Conservation (phyloP, 441 rosid species). For the Monsonia emarginata region DNA sequence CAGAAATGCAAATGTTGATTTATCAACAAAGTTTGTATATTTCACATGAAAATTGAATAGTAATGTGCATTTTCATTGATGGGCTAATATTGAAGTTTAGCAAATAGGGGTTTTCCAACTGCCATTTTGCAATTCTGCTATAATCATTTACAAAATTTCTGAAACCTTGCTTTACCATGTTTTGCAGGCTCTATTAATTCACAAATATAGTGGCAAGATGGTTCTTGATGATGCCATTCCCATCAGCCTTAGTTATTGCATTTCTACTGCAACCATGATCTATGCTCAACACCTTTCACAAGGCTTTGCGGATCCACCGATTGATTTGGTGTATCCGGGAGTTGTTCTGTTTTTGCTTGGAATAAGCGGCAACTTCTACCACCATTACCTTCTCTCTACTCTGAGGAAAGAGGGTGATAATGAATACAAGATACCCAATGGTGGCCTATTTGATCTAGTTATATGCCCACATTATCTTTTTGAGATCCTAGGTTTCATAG, state of each 20-base stretch:
- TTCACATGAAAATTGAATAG: neutral
- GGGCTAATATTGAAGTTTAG: neutral
- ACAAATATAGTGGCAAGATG: constrained; percentile 52
- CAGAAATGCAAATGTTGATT: neutral
- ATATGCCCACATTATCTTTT: constrained; percentile 71
- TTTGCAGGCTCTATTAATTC: constrained; percentile 48
- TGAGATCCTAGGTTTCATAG: constrained; percentile 48
- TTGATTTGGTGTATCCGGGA: constrained; percentile 41
- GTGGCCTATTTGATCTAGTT: constrained; percentile 47
- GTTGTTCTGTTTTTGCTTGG: constrained; percentile 37
- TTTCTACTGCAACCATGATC: constrained; percentile 30
- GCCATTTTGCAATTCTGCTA: neutral
- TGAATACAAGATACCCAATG: constrained; percentile 55
- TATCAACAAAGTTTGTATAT: neutral
- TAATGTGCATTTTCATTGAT: neutral
- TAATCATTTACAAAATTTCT: neutral
- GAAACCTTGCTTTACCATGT: neutral
- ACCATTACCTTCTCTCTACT: constrained; percentile 53
- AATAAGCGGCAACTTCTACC: constrained; percentile 58
- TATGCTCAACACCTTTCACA: constrained; percentile 38
- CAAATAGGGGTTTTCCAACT: neutral
- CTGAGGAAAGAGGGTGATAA: constrained; percentile 34
- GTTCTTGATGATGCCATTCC: constrained; percentile 24
- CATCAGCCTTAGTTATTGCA: constrained; percentile 34
- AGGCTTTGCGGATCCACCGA: constrained; percentile 31